Percentiles rank a stretch among this genome's conserved stretches.
These are phyloP conservation scores for Russula abietina DNA, from an alignment of 768 basidiomycete genomes.

Conservation along the genomic window DNA sequence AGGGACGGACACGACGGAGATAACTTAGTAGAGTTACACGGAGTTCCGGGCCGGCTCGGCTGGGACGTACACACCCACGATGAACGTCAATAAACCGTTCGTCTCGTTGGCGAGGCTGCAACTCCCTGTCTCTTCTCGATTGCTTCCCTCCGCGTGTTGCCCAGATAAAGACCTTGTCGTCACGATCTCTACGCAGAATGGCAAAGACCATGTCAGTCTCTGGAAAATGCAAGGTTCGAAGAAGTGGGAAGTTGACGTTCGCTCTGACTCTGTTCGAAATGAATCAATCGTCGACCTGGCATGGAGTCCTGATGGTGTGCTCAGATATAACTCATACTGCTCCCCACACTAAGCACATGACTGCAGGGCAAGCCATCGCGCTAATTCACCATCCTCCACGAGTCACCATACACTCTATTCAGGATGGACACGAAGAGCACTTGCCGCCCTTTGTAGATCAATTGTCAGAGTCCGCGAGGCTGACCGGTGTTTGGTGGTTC, in stretches of 20 bases:
- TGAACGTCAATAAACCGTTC: slow-evolving; percentile 43
- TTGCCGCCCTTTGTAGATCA: slow-evolving; percentile 36
- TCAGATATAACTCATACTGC: not conserved
- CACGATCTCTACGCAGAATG: slow-evolving; percentile 59
- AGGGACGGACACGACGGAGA: slow-evolving; percentile 44
- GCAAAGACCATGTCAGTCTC: slow-evolving; percentile 62
- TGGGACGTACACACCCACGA: slow-evolving; percentile 19
- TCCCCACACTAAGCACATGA: slow-evolving; percentile 7
- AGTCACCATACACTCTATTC: slow-evolving; percentile 68
- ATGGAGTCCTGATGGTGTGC: slow-evolving; percentile 80
- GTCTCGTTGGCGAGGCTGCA: slow-evolving; percentile 50
- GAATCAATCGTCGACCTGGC: slow-evolving; percentile 54
- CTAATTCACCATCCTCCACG: slow-evolving; percentile 63
- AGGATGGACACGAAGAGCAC: slow-evolving; percentile 60
- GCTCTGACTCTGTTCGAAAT: slow-evolving; percentile 35
- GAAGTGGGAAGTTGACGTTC: slow-evolving; percentile 77
- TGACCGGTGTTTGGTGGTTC: slow-evolving; percentile 74
- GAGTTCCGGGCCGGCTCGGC: slow-evolving; percentile 8
- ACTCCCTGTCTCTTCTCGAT: slow-evolving; percentile 50
- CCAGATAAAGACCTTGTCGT: slow-evolving; percentile 79
- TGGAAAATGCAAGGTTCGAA: slow-evolving; percentile 79
- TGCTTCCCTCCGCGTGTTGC: slow-evolving; percentile 65
- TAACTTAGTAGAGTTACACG: not conserved
- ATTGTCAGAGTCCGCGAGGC: slow-evolving; percentile 24
- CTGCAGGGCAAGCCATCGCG: slow-evolving; percentile 59